A percentile compares a stretch with the other conserved stretches of the same genome.
Evolutionary conservation across 257 asterid genomes (phyloP).

Genomic region (Ballota nigra): DNA sequence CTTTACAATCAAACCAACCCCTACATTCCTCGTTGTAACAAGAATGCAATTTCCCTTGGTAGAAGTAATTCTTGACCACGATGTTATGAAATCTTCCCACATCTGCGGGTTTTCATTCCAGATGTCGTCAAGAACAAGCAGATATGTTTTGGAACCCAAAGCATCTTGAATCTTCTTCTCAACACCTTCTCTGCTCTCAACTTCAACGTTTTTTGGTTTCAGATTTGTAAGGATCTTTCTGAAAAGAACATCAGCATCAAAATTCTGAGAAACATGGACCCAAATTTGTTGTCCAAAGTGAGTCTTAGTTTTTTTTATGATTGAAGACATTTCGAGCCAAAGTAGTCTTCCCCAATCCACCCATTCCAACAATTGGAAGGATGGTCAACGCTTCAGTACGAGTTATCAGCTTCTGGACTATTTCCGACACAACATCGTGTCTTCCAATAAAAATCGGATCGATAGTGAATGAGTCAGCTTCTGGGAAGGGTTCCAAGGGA

Average conservation of each 20-base stretch:
- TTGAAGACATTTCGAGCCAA: neutral
- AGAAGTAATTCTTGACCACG: neutral
- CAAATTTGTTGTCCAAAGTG: neutral
- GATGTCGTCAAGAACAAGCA: too few species aligned
- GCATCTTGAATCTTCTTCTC: neutral
- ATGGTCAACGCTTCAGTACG: neutral
- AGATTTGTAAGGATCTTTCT: neutral
- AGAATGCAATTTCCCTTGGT: neutral
- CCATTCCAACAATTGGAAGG: neutral
- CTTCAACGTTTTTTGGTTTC: neutral
- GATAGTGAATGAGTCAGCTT: neutral
- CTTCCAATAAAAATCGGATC: constrained; percentile 1
- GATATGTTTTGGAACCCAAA: neutral
- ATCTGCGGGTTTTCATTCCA: neutral
- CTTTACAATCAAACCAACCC: neutral
- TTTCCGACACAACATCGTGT: neutral
- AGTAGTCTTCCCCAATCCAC: neutral
- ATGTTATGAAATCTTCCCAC: neutral
- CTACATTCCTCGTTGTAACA: neutral
- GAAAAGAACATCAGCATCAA: neutral
- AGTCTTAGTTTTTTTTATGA: neutral
- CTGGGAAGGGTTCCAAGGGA: too few species aligned
- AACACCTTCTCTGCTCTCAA: neutral
- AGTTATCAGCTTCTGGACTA: neutral
- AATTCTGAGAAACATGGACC: neutral